These are phyloP conservation scores for Maudiozyma saulgeensis DNA, from an alignment of 805 yeast species.

Conservation along the genomic window DNA sequence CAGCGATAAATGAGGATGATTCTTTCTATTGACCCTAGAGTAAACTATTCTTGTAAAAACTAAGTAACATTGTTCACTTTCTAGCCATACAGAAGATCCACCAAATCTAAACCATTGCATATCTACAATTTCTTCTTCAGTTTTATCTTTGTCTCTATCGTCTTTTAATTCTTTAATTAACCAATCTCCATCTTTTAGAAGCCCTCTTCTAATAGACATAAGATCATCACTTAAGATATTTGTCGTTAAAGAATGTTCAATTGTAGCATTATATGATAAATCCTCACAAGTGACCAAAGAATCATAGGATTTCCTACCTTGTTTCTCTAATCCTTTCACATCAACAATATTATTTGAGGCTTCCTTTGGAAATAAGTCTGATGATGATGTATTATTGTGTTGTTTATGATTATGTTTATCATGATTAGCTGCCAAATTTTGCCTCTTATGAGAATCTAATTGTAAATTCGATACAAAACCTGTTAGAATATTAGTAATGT, in stretches of 20 bases:
- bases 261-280: conserved; percentile 5
- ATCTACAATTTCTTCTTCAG: conserved; percentile 14
- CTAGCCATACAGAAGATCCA: conserved; percentile 46
- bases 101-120: conserved; percentile 28
- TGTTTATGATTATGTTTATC: neutral
- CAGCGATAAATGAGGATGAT: conserved; percentile 23
- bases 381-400: neutral
- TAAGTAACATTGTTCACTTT: conserved; percentile 40
- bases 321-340: neutral
- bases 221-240: conserved; percentile 1
- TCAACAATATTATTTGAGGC: neutral
- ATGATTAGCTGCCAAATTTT: neutral
- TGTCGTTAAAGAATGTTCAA: conserved; percentile 6
- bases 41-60: conserved; percentile 22
- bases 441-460: neutral
- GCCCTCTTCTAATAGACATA: neutral
- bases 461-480: conserved; percentile 8
- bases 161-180: neutral
- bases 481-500: neutral
- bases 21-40: neutral
- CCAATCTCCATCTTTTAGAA: neutral
- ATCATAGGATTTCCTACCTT: neutral
- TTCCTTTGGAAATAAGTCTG: neutral
- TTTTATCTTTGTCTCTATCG: neutral
- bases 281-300: conserved; percentile 7